Evolutionary conservation across 2,329 filamentous ascomycete species (phyloP).

Genomic region (Hypoxylon sp.): DNA sequence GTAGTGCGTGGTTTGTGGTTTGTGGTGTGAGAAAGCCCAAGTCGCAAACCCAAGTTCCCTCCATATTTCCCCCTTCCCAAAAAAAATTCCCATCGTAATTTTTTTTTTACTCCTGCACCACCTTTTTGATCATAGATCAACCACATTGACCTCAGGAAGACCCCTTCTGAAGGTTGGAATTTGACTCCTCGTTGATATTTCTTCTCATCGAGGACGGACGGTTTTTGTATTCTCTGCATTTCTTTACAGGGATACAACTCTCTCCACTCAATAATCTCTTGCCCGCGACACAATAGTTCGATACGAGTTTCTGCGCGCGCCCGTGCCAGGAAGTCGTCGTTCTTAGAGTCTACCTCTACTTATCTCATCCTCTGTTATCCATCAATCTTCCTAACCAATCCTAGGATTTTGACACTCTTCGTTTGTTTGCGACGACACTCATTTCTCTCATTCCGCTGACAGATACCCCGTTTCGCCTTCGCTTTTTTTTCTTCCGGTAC

Average conservation of each 20-base stretch:
- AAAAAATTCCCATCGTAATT: slow-evolving; percentile 45
- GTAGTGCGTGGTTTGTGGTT: slow-evolving; percentile 19
- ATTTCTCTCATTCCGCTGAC: slow-evolving; percentile 35
- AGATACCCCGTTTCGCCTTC: slow-evolving; percentile 35
- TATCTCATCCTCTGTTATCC: slow-evolving; percentile 20
- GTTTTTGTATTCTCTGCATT: slow-evolving; percentile 43
- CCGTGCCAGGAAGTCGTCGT: slow-evolving; percentile 15
- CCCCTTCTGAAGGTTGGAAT: slow-evolving; percentile 41
- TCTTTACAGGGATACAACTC: slow-evolving; percentile 40
- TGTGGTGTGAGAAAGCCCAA: slow-evolving; percentile 17
- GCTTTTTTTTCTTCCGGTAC: slow-evolving; percentile 19
- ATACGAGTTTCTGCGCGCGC: slow-evolving; percentile 37
- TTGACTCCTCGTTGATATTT: slow-evolving; percentile 35
- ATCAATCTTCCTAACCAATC: slow-evolving; percentile 9
- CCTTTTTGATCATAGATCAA: slow-evolving; percentile 44
- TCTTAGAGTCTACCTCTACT: slow-evolving; percentile 12
- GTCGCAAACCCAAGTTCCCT: slow-evolving; percentile 34
- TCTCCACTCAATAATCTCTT: slow-evolving; percentile 39
- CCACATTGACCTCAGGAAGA: slow-evolving; percentile 42
- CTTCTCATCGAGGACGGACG: slow-evolving; percentile 41
- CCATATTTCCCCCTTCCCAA: slow-evolving; percentile 40
- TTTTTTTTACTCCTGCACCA: slow-evolving; percentile 42
- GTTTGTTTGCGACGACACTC: slow-evolving; percentile 35
- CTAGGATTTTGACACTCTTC: slow-evolving; percentile 14
- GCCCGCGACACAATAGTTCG: slow-evolving; percentile 37